Conservation (phyloP, 768 basidiomycete species). For the Suillus decipiens region DNA sequence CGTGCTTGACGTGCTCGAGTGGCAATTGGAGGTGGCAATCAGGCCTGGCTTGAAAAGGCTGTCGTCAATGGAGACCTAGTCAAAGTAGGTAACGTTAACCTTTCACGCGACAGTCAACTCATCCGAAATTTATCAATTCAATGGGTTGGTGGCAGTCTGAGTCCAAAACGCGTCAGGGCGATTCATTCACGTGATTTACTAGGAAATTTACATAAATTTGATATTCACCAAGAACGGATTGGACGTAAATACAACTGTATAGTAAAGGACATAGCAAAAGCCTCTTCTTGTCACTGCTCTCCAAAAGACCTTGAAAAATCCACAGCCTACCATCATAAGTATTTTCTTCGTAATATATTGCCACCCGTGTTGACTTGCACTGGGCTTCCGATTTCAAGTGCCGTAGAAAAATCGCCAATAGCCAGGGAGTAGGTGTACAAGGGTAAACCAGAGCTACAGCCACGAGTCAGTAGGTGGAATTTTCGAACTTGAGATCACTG, state of each 20-base stretch:
- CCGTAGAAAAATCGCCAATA: constrained; percentile 13
- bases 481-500: neutral
- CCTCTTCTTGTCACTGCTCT: too few species aligned
- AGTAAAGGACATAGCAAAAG: too few species aligned
- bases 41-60: neutral
- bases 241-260: too few species aligned
- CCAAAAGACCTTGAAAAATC: too few species aligned
- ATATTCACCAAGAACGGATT: too few species aligned
- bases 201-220: too few species aligned
- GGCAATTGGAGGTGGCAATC: neutral
- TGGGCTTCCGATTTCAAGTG: neutral
- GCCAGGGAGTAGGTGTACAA: constrained; percentile 12
- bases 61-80: neutral
- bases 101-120: neutral
- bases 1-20: neutral
- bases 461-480: neutral
- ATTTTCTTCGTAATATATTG: neutral
- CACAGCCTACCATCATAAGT: too few species aligned
- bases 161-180: neutral
- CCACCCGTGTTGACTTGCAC: neutral
- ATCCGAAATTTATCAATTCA: neutral
- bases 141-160: too few species aligned
- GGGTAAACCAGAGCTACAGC: constrained; percentile 8
- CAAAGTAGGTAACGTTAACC: neutral
- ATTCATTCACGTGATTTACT: neutral